These are phyloP conservation scores for Saussurea involucrata DNA, from an alignment of 129 eudicot genomes.

Conservation along the genomic window DNA sequence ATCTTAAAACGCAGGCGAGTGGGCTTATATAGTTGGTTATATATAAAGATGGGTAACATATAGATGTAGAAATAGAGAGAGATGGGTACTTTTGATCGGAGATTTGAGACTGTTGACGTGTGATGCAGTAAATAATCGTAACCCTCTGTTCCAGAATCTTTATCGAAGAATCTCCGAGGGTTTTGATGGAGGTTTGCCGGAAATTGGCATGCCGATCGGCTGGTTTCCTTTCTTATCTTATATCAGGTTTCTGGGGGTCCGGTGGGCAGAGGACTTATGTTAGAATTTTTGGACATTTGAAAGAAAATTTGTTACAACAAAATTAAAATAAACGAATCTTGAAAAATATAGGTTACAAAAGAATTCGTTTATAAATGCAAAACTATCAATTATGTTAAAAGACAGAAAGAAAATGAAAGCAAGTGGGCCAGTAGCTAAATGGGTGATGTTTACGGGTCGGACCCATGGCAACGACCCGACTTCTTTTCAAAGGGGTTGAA, in stretches of 20 bases:
- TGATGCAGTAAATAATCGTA: not conserved
- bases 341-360: not conserved
- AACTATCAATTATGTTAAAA: not conserved
- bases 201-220: not conserved
- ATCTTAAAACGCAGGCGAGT: too few species aligned
- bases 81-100: constrained; percentile 11
- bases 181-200: not conserved
- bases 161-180: not conserved
- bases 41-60: not conserved
- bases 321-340: too few species aligned
- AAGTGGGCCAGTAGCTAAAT: not conserved
- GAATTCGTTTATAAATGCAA: not conserved
- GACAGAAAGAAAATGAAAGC: not conserved
- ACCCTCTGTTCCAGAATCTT: not conserved
- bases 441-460: not conserved
- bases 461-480: constrained; percentile 25
- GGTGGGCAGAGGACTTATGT: too few species aligned
- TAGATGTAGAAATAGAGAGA: too few species aligned
- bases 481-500: not conserved
- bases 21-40: too few species aligned
- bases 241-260: too few species aligned
- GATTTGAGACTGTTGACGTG: not conserved
- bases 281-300: too few species aligned
- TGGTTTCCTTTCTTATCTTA: not conserved
- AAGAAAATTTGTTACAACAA: too few species aligned